These are phyloP conservation scores for Mycena metata DNA, from an alignment of 768 basidiomycete genomes.

Conservation along the genomic window DNA sequence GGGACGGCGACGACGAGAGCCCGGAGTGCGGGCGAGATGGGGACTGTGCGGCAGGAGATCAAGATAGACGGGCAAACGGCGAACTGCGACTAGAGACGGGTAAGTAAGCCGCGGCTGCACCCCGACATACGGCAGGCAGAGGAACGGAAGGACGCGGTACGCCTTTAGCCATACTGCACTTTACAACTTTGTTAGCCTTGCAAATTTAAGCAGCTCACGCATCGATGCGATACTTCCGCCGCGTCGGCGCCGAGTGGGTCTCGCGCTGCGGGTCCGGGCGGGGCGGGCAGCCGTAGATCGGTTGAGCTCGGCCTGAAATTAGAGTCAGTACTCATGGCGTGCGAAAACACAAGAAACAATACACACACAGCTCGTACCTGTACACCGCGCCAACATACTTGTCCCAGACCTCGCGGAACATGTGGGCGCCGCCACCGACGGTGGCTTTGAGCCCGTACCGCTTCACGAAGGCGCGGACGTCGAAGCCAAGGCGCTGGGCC, in stretches of 20 bases:
- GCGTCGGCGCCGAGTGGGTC: constrained; percentile 25
- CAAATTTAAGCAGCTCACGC: constrained; percentile 3
- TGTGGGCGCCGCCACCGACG: constrained; percentile 80
- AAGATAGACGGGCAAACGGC: not conserved
- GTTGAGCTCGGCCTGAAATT: constrained; percentile 46
- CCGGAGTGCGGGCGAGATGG: not conserved
- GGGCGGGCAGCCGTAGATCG: constrained; percentile 32
- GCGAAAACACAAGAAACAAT: constrained; percentile 15
- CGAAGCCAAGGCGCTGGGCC: constrained; percentile 69
- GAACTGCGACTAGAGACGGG: not conserved
- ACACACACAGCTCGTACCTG: constrained; percentile 75
- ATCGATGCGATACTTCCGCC: constrained; percentile 17
- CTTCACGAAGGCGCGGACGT: constrained; percentile 73
- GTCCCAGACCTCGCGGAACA: constrained; percentile 89
- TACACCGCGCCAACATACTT: constrained; percentile 75
- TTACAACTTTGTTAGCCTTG: not conserved
- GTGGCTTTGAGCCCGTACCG: constrained; percentile 66
- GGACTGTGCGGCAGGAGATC: constrained; percentile 14
- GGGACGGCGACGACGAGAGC: not conserved
- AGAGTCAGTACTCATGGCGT: no score
- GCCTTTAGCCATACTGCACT: not conserved
- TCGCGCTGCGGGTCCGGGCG: constrained; percentile 38
- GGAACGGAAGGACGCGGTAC: not conserved
- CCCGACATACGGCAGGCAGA: not conserved
- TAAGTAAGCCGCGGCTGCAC: not conserved